Evolutionary conservation across 192 early-diverging fungal species (phyloP).

Genomic region (Backusella mclennaniae): DNA sequence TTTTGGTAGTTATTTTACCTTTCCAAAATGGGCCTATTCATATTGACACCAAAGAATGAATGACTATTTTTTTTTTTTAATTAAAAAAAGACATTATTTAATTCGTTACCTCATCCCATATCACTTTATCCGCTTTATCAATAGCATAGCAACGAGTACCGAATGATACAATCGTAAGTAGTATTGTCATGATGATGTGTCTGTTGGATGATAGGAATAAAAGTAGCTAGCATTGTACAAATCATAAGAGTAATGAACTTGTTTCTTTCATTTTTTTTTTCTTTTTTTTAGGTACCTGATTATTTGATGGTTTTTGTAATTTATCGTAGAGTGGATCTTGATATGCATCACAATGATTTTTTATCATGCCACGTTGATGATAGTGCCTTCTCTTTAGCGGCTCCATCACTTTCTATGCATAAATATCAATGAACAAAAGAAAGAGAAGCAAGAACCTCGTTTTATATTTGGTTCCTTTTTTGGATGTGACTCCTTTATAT

Average conservation of each 20-base stretch:
- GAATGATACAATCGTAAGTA: slow-evolving; percentile 61
- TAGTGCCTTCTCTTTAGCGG: background rate
- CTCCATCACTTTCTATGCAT: background rate
- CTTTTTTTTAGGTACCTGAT: background rate
- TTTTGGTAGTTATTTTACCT: slow-evolving; percentile 32
- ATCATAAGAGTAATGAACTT: too few species aligned
- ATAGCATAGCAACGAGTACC: slow-evolving; percentile 67
- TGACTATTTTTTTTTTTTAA: background rate
- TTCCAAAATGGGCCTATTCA: slow-evolving; percentile 54
- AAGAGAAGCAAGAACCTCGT: background rate
- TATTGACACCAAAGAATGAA: background rate
- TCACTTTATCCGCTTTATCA: slow-evolving; percentile 54
- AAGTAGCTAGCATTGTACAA: too few species aligned
- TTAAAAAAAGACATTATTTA: background rate
- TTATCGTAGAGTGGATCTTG: background rate
- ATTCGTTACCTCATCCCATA: slow-evolving; percentile 59
- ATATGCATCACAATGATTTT: background rate
- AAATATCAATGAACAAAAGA: background rate
- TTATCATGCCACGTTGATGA: background rate
- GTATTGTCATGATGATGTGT: slow-evolving; percentile 42
- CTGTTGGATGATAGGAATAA: slow-evolving; percentile 27
- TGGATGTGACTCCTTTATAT: slow-evolving; percentile 1
- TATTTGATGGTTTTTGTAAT: background rate
- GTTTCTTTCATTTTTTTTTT: background rate
- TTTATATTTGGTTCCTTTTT: background rate